Evolutionary conservation across 2,329 filamentous ascomycete genomes (phyloP).

Genomic region (Trichoderma semiorbis): DNA sequence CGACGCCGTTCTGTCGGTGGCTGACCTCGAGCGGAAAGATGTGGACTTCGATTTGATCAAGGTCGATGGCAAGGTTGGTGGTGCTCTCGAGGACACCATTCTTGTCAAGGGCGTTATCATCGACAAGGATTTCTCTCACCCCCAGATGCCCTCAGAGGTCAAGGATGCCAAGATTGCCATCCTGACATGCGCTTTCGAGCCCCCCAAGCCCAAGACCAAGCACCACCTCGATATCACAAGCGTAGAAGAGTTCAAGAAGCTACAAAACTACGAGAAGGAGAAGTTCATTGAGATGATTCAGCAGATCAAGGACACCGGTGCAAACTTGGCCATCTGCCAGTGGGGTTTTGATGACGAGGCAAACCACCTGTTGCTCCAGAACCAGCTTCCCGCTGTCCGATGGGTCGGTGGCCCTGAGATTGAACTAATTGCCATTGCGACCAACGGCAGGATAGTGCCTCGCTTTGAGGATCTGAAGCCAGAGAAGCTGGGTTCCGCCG

Average conservation of each 20-base stretch:
- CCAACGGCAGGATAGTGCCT: slow-evolving; percentile 95
- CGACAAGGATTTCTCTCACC: slow-evolving; percentile 99
- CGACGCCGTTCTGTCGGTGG: slow-evolving; percentile 93
- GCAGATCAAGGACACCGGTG: slow-evolving; percentile 95
- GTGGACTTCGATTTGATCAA: slow-evolving; percentile 99
- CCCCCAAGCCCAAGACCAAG: slow-evolving; percentile 99
- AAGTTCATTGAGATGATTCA: slow-evolving; percentile 99
- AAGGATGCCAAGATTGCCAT: slow-evolving; percentile 96
- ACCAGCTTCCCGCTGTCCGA: slow-evolving; percentile 89
- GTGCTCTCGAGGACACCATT: slow-evolving; percentile 85
- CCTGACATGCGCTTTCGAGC: slow-evolving; percentile 95
- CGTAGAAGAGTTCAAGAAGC: slow-evolving; percentile 96
- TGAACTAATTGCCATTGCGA: slow-evolving; percentile 96
- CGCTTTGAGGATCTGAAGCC: slow-evolving; percentile 90
- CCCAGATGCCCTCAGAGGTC: slow-evolving; percentile 97
- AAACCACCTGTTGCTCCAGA: slow-evolving; percentile 94
- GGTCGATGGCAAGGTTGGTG: slow-evolving; percentile 97
- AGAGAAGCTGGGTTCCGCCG: slow-evolving; percentile 87
- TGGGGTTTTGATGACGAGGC: slow-evolving; percentile 99
- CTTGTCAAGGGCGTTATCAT: slow-evolving; percentile 97
- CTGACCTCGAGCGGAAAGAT: slow-evolving; percentile 91
- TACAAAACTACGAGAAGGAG: slow-evolving; percentile 91
- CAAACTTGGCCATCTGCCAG: slow-evolving; percentile 96
- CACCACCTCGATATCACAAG: slow-evolving; percentile 97
- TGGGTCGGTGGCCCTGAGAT: slow-evolving; percentile 99